A percentile compares a stretch with the other conserved stretches of the same genome.
Evolutionary conservation across 2,329 filamentous ascomycete species (phyloP).

Genomic region (Atkinsonella texensis): DNA sequence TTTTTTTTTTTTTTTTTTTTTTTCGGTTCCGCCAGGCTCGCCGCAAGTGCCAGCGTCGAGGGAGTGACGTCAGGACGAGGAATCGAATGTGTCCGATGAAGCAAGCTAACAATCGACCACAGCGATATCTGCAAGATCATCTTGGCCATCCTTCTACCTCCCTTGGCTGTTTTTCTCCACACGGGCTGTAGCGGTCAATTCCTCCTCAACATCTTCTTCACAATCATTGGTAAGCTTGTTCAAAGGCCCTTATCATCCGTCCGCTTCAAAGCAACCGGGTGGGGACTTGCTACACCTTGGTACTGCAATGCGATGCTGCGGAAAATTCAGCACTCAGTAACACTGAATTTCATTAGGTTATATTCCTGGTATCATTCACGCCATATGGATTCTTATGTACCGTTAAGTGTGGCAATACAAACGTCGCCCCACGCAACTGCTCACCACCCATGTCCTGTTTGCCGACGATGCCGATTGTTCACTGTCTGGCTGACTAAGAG

Average conservation of each 20-base stretch:
- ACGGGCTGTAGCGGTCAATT: conserved; percentile 77
- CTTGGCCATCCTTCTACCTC: conserved; percentile 80
- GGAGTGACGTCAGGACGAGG: conserved; percentile 6
- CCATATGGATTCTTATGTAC: conserved; percentile 66
- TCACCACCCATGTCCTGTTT: not conserved
- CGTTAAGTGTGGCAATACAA: not conserved
- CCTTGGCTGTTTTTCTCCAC: conserved; percentile 90
- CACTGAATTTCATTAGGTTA: conserved; percentile 25
- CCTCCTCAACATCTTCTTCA: conserved; percentile 86
- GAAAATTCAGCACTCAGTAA: not conserved
- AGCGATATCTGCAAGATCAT: conserved; percentile 57
- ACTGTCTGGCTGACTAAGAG: not conserved
- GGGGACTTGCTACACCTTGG: not conserved
- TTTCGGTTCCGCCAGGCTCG: no score
- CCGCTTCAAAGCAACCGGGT: not conserved
- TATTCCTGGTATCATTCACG: conserved; percentile 82
- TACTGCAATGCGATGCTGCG: not conserved
- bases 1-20: no score
- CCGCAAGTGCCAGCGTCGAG: not conserved
- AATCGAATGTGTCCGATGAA: not conserved
- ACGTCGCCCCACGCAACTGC: not conserved
- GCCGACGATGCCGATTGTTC: not conserved
- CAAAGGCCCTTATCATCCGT: not conserved
- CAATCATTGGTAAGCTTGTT: conserved; percentile 46
- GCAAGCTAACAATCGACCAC: not conserved